Evolutionary conservation across 1,284 basidiomycete species (phyloP).

Genomic region (Violaceomyces palustris): DNA sequence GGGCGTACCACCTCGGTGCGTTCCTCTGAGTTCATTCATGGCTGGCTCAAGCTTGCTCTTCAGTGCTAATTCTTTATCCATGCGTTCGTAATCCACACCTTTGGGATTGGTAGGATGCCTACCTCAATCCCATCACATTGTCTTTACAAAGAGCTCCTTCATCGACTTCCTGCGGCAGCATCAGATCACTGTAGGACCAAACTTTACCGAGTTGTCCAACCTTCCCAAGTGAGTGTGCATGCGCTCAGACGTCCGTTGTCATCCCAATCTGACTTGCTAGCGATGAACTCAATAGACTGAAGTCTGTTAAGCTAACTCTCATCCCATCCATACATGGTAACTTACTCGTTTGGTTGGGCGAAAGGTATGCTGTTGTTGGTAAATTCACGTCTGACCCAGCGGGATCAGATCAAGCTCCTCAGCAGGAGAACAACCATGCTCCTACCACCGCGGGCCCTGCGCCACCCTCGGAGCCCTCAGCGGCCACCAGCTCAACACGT

Average conservation of each 20-base stretch:
- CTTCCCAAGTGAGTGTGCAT: conserved; percentile 27
- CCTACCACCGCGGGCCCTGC: neutral
- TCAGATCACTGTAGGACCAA: conserved; percentile 36
- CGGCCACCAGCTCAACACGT: conserved; percentile 1
- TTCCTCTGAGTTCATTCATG: neutral
- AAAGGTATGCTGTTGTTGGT: conserved; percentile 34
- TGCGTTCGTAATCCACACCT: neutral
- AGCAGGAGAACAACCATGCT: neutral
- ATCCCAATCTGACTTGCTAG: neutral
- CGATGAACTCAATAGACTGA: neutral
- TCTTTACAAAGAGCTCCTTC: conserved; percentile 42
- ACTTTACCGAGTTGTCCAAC: conserved; percentile 36
- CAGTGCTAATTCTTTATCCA: neutral
- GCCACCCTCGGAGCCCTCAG: neutral
- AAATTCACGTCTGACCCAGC: conserved; percentile 16
- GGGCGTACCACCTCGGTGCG: conserved; percentile 43
- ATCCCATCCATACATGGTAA: neutral
- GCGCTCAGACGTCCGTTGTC: neutral
- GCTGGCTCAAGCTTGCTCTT: neutral
- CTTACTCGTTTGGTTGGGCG: neutral
- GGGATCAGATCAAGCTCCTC: conserved; percentile 3
- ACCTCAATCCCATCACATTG: conserved; percentile 30
- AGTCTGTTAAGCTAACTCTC: neutral
- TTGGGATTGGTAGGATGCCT: conserved; percentile 17
- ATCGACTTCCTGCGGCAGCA: conserved; percentile 43